Evolutionary conservation across 352 stramenopile genomes (phyloP).

Genomic region (Phytophthora lateralis): DNA sequence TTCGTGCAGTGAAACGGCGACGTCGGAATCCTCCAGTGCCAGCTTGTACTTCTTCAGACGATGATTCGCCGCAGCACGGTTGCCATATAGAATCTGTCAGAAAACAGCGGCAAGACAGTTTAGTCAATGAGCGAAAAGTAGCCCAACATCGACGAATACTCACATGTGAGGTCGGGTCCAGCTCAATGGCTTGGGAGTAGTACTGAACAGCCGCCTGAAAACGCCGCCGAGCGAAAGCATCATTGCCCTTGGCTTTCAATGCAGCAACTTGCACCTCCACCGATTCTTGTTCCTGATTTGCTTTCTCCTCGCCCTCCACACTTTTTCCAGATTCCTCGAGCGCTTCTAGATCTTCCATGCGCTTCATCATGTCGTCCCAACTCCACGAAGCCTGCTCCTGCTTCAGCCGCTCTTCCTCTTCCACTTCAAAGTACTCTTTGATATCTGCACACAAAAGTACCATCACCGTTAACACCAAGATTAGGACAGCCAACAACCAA

Average conservation of each 20-base stretch:
- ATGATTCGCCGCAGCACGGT: slow-evolving; percentile 77
- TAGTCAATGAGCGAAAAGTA: slow-evolving; percentile 4
- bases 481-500: not conserved
- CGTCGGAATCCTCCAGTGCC: slow-evolving; percentile 69
- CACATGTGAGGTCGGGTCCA: slow-evolving; percentile 78
- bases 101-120: slow-evolving; percentile 6
- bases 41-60: slow-evolving; percentile 72
- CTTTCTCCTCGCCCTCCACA: slow-evolving; percentile 39
- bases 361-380: slow-evolving; percentile 88
- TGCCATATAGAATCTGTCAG: slow-evolving; percentile 79
- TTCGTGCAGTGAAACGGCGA: slow-evolving; percentile 62
- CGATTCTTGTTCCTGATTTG: slow-evolving; percentile 25
- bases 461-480: not conserved
- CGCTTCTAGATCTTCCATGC: slow-evolving; percentile 85
- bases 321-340: slow-evolving; percentile 47
- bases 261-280: slow-evolving; percentile 41
- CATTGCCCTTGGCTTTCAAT: slow-evolving; percentile 80
- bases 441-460: slow-evolving; percentile 46
- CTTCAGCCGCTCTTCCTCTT: slow-evolving; percentile 75
- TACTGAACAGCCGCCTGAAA: slow-evolving; percentile 81
- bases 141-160: slow-evolving; percentile 7
- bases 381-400: slow-evolving; percentile 71
- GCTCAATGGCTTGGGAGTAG: slow-evolving; percentile 90
- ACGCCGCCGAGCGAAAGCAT: slow-evolving; percentile 69
- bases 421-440: slow-evolving; percentile 84